Conservation (phyloP, 768 basidiomycete species). For the Xerocomus potaroensis region DNA sequence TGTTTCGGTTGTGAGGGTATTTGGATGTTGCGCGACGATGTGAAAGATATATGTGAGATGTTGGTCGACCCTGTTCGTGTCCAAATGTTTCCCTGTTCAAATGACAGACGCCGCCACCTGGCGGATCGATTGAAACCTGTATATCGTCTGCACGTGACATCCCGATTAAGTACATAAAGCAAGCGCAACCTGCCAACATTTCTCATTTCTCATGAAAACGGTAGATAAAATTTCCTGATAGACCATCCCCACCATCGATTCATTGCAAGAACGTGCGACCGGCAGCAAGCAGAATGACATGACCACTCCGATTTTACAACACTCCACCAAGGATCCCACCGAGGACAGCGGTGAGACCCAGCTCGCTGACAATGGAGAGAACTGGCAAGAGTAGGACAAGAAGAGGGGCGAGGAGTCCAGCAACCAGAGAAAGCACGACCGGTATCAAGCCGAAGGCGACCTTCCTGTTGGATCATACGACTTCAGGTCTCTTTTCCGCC, state of each 20-base stretch:
- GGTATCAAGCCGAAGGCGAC: constrained; percentile 7
- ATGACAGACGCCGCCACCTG: no score
- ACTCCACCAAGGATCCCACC: constrained; percentile 1
- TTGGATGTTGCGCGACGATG: background rate
- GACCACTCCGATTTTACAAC: constrained; percentile 1
- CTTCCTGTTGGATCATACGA: background rate
- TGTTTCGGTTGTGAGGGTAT: background rate
- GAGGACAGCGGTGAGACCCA: constrained; percentile 5
- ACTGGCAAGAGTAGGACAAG: constrained; percentile 5
- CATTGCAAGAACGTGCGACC: background rate
- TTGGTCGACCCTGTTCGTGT: background rate
- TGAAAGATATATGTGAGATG: background rate
- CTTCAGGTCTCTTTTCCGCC: background rate
- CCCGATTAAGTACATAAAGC: no score
- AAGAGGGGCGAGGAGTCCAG: constrained; percentile 3
- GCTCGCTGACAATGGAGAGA: constrained; percentile 3
- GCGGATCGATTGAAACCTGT: no score
- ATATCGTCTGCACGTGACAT: no score
- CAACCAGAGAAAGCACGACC: constrained; percentile 3
- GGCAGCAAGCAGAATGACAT: background rate
- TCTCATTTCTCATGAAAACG: no score
- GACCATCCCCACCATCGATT: background rate
- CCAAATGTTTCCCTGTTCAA: no score
- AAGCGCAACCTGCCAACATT: no score
- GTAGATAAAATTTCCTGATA: background rate